A percentile compares a stretch with the other conserved stretches of the same genome.
Conservation (phyloP, 352 stramenopile species). For the Phytopythium vexans region DNA sequence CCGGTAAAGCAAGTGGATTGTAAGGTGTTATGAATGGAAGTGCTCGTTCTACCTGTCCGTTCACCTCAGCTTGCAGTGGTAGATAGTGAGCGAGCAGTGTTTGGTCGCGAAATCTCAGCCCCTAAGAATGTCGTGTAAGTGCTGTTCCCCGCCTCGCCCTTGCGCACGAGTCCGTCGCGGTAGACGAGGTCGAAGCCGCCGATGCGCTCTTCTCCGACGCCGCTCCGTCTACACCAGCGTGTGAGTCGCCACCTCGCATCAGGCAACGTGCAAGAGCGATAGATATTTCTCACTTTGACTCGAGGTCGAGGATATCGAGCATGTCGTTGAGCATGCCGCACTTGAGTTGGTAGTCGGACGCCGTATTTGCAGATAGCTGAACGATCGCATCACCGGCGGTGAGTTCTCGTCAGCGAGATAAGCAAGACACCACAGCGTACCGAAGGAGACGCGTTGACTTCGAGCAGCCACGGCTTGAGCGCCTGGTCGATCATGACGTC, state of each 20-base stretch:
- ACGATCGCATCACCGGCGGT: neutral
- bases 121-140: constrained; percentile 76
- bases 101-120: constrained; percentile 45
- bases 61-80: neutral
- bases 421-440: constrained; percentile 16
- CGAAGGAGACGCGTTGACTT: constrained; percentile 94
- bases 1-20: no score
- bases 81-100: neutral
- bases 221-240: constrained; percentile 17
- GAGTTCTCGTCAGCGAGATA: neutral
- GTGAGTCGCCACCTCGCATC: neutral
- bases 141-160: constrained; percentile 43
- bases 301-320: constrained; percentile 93
- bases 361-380: constrained; percentile 89
- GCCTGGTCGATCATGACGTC: constrained; percentile 92
- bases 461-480: constrained; percentile 89
- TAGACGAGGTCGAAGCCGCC: constrained; percentile 83
- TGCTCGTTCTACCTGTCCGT: no score
- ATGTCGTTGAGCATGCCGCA: constrained; percentile 93
- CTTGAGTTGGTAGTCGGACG: constrained; percentile 92
- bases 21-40: no score
- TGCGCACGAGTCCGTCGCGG: constrained; percentile 54
- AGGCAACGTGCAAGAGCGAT: neutral
- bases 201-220: constrained; percentile 42
- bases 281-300: constrained; percentile 55